A percentile compares a stretch with the other conserved stretches of the same genome.
phyloP scores from a whole-genome alignment of 2,329 filamentous ascomycete species.

The Colletotrichum horii region DNA sequence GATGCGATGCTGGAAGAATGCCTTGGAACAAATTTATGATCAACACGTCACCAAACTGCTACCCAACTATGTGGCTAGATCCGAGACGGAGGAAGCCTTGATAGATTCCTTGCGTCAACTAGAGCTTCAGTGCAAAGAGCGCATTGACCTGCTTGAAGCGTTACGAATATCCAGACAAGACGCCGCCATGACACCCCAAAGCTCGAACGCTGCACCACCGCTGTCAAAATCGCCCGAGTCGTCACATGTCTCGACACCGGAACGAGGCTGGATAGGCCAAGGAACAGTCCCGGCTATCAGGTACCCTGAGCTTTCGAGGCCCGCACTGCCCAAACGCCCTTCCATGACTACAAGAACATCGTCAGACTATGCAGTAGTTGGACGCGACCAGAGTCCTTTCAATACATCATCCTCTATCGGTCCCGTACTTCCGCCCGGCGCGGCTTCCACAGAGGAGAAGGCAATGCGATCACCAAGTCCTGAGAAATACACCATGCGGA shows the following conservation, averaged over 20 bases:
- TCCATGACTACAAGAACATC: constrained; percentile 59
- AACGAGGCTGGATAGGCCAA: constrained; percentile 73
- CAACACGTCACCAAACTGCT: constrained; percentile 80
- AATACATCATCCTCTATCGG: constrained; percentile 26
- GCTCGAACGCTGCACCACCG: not conserved
- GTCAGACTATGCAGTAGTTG: constrained; percentile 51
- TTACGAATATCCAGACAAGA: constrained; percentile 69
- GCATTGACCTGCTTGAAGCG: constrained; percentile 86
- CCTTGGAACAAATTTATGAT: constrained; percentile 87
- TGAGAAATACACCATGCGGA: constrained; percentile 67
- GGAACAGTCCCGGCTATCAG: constrained; percentile 82
- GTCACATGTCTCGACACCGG: constrained; percentile 1
- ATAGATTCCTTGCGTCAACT: constrained; percentile 82
- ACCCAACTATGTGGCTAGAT: constrained; percentile 71
- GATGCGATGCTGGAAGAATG: constrained; percentile 86
- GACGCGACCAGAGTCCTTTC: constrained; percentile 27
- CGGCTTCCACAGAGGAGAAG: constrained; percentile 38
- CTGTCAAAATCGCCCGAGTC: not conserved
- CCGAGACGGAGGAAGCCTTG: constrained; percentile 83
- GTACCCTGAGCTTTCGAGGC: constrained; percentile 82
- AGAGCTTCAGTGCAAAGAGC: constrained; percentile 91
- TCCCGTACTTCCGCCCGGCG: constrained; percentile 34
- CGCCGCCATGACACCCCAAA: constrained; percentile 21
- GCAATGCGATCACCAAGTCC: constrained; percentile 58
- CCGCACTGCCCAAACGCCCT: constrained; percentile 62